A percentile compares a stretch with the other conserved stretches of the same genome.
phyloP scores from a whole-genome alignment of 257 asterid genomes.

The Plectranthus barbatus region DNA sequence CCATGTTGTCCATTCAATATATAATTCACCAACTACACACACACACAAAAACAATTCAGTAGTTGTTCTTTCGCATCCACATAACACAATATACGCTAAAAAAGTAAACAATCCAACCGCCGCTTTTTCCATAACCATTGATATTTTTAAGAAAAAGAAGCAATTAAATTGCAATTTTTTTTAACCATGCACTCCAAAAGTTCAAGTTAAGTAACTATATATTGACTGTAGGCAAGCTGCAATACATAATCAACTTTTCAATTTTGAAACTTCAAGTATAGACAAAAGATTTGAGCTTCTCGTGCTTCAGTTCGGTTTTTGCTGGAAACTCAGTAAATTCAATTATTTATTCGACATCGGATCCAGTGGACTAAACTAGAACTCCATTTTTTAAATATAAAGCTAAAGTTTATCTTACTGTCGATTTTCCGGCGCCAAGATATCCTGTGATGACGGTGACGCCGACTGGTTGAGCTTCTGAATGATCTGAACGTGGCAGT shows the following conservation, averaged over 20 bases:
- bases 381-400: not conserved
- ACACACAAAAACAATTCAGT: not conserved
- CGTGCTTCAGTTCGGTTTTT: conserved; percentile 8
- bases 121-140: not conserved
- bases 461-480: conserved; percentile 60
- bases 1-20: conserved; percentile 74
- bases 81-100: not conserved
- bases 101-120: not conserved
- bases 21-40: conserved; percentile 63
- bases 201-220: not conserved
- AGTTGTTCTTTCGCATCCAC: not conserved
- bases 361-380: not conserved
- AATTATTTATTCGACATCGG: not conserved
- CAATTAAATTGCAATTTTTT: not conserved
- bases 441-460: conserved; percentile 95
- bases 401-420: conserved; percentile 31
- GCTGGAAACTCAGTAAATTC: not conserved
- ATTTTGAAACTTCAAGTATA: not conserved
- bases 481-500: conserved; percentile 5
- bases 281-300: conserved; percentile 1
- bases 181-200: not conserved
- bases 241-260: not conserved
- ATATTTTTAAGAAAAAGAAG: not conserved
- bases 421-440: conserved; percentile 98
- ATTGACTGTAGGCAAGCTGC: not conserved